A percentile compares a stretch with the other conserved stretches of the same genome.
These are phyloP conservation scores for Remersonia thermophila DNA, from an alignment of 2,329 filamentous ascomycete genomes.

Conservation along the genomic window DNA sequence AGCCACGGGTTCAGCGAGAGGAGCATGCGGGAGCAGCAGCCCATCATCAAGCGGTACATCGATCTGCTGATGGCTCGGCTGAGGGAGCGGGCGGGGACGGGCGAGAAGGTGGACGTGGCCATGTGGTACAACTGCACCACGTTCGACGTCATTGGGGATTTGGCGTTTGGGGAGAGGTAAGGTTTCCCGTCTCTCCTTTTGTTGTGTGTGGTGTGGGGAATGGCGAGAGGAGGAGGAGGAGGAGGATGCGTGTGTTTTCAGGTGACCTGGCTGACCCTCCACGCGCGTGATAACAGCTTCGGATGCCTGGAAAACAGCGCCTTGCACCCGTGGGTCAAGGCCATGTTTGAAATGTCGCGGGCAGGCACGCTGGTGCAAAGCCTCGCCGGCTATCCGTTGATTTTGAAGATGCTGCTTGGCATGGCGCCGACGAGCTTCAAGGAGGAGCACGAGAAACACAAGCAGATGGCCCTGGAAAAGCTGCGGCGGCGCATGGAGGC, in stretches of 20 bases:
- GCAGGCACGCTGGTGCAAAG: slow-evolving; percentile 13
- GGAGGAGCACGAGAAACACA: slow-evolving; percentile 13
- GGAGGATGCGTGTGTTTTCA: too few species aligned
- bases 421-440: slow-evolving; percentile 9
- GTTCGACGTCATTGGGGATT: slow-evolving; percentile 21
- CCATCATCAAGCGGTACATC: slow-evolving; percentile 27
- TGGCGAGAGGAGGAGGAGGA: too few species aligned
- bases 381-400: slow-evolving; percentile 10
- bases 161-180: slow-evolving; percentile 18
- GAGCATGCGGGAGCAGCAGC: slow-evolving; percentile 29
- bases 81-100: slow-evolving; percentile 11
- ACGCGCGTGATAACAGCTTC: slow-evolving; percentile 10
- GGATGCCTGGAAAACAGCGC: slow-evolving; percentile 13
- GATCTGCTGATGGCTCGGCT: slow-evolving; percentile 24
- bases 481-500: slow-evolving; percentile 13
- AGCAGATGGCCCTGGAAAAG: slow-evolving; percentile 12
- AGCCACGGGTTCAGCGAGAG: slow-evolving; percentile 29
- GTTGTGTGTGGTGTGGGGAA: too few species aligned
- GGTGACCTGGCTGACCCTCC: too few species aligned
- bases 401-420: slow-evolving; percentile 9
- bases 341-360: slow-evolving; percentile 14
- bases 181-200: not conserved
- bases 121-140: slow-evolving; percentile 27
- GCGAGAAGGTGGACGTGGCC: slow-evolving; percentile 16
- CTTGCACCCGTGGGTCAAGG: slow-evolving; percentile 17